These are phyloP conservation scores for Artomyces pyxidatus DNA, from an alignment of 768 basidiomycete genomes.

Conservation along the genomic window DNA sequence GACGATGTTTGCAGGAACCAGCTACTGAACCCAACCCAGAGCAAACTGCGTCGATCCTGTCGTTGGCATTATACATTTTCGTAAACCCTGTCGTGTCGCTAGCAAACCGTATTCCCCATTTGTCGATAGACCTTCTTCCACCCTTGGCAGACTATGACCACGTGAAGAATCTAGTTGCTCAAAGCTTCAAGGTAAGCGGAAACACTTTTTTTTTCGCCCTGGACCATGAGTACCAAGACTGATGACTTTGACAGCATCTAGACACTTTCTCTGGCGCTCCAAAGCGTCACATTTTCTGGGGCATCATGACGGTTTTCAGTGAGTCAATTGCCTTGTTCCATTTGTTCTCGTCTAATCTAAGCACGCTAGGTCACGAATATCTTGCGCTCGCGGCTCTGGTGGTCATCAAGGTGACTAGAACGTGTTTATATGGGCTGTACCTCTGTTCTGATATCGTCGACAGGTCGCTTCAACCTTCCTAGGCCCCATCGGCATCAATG, in stretches of 20 bases:
- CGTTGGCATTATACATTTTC: slow-evolving; percentile 38
- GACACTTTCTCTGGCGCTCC: slow-evolving; percentile 17
- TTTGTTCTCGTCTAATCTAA: background rate
- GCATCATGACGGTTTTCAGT: slow-evolving; percentile 18
- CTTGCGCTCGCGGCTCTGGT: slow-evolving; percentile 1
- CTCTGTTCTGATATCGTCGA: background rate
- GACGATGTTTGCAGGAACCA: slow-evolving; percentile 16
- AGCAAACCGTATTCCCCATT: slow-evolving; percentile 35
- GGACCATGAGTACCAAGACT: background rate
- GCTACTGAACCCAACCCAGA: slow-evolving; percentile 20
- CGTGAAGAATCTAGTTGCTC: slow-evolving; percentile 23
- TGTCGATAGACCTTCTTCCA: slow-evolving; percentile 36
- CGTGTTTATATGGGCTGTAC: background rate
- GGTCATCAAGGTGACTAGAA: background rate
- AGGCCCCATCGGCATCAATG: slow-evolving; percentile 25
- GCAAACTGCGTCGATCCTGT: slow-evolving; percentile 24
- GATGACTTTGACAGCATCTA: slow-evolving; percentile 20
- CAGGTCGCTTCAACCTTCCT: slow-evolving; percentile 20
- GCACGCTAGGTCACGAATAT: slow-evolving; percentile 10
- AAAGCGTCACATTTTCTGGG: slow-evolving; percentile 20
- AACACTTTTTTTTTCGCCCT: slow-evolving; percentile 22
- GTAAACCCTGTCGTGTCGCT: slow-evolving; percentile 42
- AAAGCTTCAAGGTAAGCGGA: slow-evolving; percentile 20
- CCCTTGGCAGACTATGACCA: slow-evolving; percentile 41
- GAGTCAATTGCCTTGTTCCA: background rate